Evolutionary conservation across 768 basidiomycete species (phyloP).

Genomic region (Kwoniella shandongensis): DNA sequence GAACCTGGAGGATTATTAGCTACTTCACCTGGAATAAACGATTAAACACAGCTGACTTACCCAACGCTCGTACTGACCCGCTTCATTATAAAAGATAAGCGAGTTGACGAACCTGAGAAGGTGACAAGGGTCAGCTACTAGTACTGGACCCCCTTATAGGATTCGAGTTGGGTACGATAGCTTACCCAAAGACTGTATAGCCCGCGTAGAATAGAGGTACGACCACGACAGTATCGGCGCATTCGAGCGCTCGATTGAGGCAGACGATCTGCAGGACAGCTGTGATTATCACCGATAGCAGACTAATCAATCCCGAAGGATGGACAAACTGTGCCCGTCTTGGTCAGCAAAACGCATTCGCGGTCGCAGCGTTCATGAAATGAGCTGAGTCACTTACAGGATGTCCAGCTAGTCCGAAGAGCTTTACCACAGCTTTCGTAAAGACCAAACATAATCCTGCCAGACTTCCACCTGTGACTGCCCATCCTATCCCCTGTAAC

Average conservation of each 20-base stretch:
- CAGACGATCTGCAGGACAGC: constrained; percentile 89
- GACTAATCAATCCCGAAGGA: constrained; percentile 72
- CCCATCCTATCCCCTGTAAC: constrained; percentile 92
- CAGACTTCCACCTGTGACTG: constrained; percentile 84
- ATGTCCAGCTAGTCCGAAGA: constrained; percentile 36
- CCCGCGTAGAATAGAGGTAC: constrained; percentile 89
- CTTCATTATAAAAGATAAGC: constrained; percentile 75
- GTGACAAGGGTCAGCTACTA: background rate
- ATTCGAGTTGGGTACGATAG: too few species aligned
- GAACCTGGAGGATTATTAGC: constrained; percentile 43
- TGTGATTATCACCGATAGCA: constrained; percentile 62
- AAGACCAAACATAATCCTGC: constrained; percentile 89
- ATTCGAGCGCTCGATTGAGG: constrained; percentile 82
- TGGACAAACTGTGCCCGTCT: constrained; percentile 63
- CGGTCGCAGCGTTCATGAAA: constrained; percentile 54
- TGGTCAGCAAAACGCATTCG: constrained; percentile 60
- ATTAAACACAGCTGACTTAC: constrained; percentile 50
- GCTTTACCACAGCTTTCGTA: constrained; percentile 61
- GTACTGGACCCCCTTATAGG: too few species aligned
- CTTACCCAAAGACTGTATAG: constrained; percentile 45
- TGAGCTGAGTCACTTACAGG: constrained; percentile 28
- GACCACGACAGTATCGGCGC: constrained; percentile 70
- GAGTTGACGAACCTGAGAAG: constrained; percentile 63
- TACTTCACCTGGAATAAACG: background rate
- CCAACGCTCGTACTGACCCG: constrained; percentile 83